Conservation (phyloP, 176 grass and related monocot genomes). For the Stipa capillata region DNA sequence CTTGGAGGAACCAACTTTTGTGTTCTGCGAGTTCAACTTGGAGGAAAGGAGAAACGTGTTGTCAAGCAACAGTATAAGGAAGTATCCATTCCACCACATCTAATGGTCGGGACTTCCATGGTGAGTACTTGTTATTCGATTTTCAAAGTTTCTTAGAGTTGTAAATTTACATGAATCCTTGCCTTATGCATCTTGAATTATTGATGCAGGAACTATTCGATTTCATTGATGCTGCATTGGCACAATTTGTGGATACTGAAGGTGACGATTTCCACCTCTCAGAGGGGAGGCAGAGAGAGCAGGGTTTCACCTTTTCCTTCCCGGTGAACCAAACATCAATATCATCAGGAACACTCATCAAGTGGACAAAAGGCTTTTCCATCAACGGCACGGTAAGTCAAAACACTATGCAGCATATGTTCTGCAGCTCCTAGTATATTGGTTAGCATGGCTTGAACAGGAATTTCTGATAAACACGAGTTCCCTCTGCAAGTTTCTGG, state of each 20-base stretch:
- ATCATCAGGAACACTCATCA: conserved; percentile 60
- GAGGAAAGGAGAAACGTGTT: conserved; percentile 48
- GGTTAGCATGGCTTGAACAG: not conserved
- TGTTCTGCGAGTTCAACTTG: conserved; percentile 62
- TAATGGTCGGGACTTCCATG: conserved; percentile 48
- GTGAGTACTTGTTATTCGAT: not conserved
- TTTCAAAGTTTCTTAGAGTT: not conserved
- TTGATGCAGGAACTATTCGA: conserved; percentile 53
- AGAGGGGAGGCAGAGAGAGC: conserved; percentile 45
- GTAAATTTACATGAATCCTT: not conserved
- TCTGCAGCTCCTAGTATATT: not conserved
- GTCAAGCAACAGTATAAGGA: conserved; percentile 39
- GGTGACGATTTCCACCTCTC: conserved; percentile 57
- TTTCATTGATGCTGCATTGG: conserved; percentile 57
- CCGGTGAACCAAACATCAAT: conserved; percentile 51
- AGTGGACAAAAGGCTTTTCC: conserved; percentile 68
- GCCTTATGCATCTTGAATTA: conserved; percentile 4
- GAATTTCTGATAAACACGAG: not conserved
- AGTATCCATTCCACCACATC: conserved; percentile 55
- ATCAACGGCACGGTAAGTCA: conserved; percentile 41
- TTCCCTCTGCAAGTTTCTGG: not conserved
- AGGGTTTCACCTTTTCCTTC: conserved; percentile 72
- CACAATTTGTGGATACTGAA: conserved; percentile 64
- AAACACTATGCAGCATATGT: too few species aligned
- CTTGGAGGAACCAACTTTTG: conserved; percentile 79